Base-by-base conservation (phyloP, 2,329 filamentous ascomycete species). In the Aspergillus jensenii region DNA sequence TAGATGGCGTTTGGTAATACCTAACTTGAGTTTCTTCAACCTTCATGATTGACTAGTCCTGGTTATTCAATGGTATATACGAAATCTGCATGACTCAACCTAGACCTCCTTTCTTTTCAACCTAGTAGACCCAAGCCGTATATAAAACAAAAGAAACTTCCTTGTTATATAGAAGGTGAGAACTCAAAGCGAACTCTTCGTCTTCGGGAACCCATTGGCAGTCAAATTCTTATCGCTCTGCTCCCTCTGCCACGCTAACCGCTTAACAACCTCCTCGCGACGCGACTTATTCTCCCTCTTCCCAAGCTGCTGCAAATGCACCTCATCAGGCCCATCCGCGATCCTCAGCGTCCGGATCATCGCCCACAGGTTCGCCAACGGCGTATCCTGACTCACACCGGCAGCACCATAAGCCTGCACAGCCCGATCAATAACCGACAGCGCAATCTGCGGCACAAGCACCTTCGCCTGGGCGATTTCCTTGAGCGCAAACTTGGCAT, bases 401-500 rank as follows among this genome's bases (percentile, higher is more conserved):
- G 90, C 91, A 59, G 88, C 95, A 59, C 95, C 95, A 69, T 93
- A 96, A 0, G 91, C 85, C 82, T 99, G 95, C 12, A 99, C 87
- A 0, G 95, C 95, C 61, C 93, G 90, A 81, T 99, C 95, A 68
- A 99, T 93, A 67, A 98, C 90, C 17, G 86, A 87, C 65, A 97
- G 83, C 1, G 90, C 88, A 68, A 88, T 91, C 70, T 87, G 83
- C 0, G 95, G 95, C 8, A 96, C 89, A 17, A 96, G 84, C 0
- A 98, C 88, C 82, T 99, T 99, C 64, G 95, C 93, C 78, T 97
- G 86, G 25, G 93, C 93, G 66, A 99, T 99, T 76, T 98, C 91
- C 75, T 89, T 91, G 60, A 97, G 84, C 0, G 93, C 91, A 64
- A 87, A 86, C 81, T 98, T 98, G 67, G 95, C 90, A 65, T 93